These are phyloP conservation scores for Selenicereus undatus DNA, from an alignment of 148 eudicot species.

Conservation along the genomic window DNA sequence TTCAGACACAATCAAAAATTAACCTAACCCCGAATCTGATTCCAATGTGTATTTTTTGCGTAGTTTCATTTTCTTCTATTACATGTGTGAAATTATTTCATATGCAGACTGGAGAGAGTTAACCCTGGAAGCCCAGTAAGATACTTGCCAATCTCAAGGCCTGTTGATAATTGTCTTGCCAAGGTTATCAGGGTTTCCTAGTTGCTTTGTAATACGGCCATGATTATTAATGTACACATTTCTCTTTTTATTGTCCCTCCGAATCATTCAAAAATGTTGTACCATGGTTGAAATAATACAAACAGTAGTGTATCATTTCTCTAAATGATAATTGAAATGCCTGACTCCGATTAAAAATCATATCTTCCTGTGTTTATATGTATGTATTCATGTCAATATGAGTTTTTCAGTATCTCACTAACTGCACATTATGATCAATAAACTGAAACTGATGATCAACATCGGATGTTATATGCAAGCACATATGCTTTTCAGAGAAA, in stretches of 20 bases:
- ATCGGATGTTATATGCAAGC: too few relatives aligned
- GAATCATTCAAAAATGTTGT: background rate
- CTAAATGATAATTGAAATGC: background rate
- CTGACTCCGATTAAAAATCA: background rate
- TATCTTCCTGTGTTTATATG: background rate
- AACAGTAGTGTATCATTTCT: background rate
- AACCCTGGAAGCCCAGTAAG: conserved; percentile 29
- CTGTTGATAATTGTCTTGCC: conserved; percentile 38
- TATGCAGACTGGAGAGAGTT: conserved; percentile 33
- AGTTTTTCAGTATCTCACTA: too few relatives aligned
- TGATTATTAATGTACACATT: background rate
- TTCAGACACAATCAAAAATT: too few relatives aligned
- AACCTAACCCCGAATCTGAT: too few relatives aligned
- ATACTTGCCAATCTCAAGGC: conserved; percentile 42
- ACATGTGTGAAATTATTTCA: conserved; percentile 27
- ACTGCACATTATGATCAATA: too few relatives aligned
- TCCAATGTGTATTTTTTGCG: too few relatives aligned
- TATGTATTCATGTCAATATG: background rate
- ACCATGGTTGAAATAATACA: background rate
- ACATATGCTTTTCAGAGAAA: background rate
- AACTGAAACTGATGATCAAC: too few relatives aligned
- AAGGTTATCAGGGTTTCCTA: conserved; percentile 14
- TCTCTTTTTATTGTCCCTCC: background rate
- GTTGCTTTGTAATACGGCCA: background rate
- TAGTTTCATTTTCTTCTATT: conserved; percentile 28